Evolutionary conservation across 1,284 basidiomycete genomes (phyloP), one percentile per base, ranked within the genome.

Genomic region (Cryptococcus hybrid): DNA sequence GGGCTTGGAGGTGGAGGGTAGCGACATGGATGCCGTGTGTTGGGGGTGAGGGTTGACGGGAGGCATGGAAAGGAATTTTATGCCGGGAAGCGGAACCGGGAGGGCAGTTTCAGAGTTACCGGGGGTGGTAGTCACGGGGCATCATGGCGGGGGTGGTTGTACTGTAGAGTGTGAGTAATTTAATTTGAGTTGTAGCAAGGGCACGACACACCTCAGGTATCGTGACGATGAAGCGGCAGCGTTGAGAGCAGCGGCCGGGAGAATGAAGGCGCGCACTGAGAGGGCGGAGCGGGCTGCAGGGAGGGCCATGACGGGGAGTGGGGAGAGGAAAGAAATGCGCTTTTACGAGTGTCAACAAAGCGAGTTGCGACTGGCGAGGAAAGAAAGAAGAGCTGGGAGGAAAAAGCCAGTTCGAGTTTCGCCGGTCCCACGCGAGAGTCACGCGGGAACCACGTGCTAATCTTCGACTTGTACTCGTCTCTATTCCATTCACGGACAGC

Each of bases 1-100:
- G 85, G 1, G 90, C 86, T 59, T 89, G 88, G 69, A 97, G 84
- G 68, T 92, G 90, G 55, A 98, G 82, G 47, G 84, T 84, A 3
- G 91, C 93, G 64, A 88, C 90, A 56, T 92, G 92, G 55, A 92
- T 82, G 56, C 81, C 79, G 78, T 92, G 85, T 3, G 86, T 87
- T 8, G 62, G 67, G 62, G 59, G 35, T 73, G 61, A 3, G 70
- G 69, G 30, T 47, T 56, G 7, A 61, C 45, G 12, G 46, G 42
- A 2, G 68, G 65, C 52, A 67, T 66, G 3, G 56, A 55, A 47
- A 66, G 64, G 56, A 55, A 52, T 53, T 60, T 56, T 18, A 40
- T 55, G 51, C 55, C 52, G 15, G 44, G 53, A 13, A 61, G 46
- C 13, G 60, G 51, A 18, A 61, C 57, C 11, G 60, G 54, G 52